Percentiles rank a stretch among this genome's conserved stretches.
These are phyloP conservation scores for Andrographis paniculata DNA, from an alignment of 305 asterid genomes.

Conservation along the genomic window DNA sequence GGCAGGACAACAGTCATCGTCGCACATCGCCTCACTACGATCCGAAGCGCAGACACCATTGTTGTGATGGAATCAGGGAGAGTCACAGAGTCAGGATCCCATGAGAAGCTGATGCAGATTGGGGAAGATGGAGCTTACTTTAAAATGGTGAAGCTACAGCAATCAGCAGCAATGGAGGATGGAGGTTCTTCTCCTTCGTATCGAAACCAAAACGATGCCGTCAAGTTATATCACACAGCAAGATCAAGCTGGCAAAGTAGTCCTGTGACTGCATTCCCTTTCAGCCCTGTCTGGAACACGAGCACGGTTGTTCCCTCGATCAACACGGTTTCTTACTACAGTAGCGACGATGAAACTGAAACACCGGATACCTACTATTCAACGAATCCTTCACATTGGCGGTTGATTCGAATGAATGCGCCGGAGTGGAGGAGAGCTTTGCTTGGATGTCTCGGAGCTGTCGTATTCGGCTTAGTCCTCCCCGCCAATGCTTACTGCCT, in stretches of 20 bases:
- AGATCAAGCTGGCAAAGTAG: constrained; percentile 31
- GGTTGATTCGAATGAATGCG: constrained; percentile 37
- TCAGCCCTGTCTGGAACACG: constrained; percentile 26
- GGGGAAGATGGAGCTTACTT: constrained; percentile 38
- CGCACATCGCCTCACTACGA: constrained; percentile 66
- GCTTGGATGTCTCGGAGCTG: constrained; percentile 47
- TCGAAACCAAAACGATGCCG: constrained; percentile 10
- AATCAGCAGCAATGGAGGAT: constrained; percentile 22
- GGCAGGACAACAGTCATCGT: constrained; percentile 63
- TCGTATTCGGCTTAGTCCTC: constrained; percentile 39
- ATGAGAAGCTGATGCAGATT: constrained; percentile 40
- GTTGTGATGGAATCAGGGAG: constrained; percentile 50
- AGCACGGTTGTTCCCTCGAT: constrained; percentile 29
- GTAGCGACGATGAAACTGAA: constrained; percentile 27
- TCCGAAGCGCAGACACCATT: constrained; percentile 42
- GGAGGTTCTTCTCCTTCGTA: constrained; percentile 14
- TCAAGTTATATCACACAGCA: constrained; percentile 17
- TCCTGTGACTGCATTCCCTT: constrained; percentile 33
- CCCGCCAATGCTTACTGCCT: constrained; percentile 52
- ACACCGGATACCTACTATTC: neutral
- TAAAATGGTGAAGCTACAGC: constrained; percentile 48
- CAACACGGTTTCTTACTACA: constrained; percentile 30
- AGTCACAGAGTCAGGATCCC: constrained; percentile 62
- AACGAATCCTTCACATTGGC: constrained; percentile 30
- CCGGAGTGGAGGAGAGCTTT: constrained; percentile 56